Conservation (phyloP, 805 yeast genomes). For the Priceomyces carsonii region DNA sequence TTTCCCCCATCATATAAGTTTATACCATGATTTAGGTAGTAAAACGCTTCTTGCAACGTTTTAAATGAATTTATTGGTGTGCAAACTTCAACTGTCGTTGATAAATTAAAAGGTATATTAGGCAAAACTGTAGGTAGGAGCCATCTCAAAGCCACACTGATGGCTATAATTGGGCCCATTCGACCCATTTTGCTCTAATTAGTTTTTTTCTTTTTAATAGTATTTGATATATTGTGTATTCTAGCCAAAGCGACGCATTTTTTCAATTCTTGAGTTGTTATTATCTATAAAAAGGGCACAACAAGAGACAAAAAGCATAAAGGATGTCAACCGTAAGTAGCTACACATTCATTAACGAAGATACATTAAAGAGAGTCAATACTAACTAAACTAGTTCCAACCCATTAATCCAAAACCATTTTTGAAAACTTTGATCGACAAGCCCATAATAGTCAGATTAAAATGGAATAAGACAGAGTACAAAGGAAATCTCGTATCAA, state of each 20-base stretch:
- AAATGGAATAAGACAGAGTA: constrained; percentile 93
- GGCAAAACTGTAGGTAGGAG: constrained; percentile 38
- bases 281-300: constrained; percentile 1
- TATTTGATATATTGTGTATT: too few species aligned
- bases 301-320: background rate
- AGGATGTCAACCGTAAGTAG: constrained; percentile 14
- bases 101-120: constrained; percentile 22
- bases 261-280: too few species aligned
- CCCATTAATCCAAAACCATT: constrained; percentile 93
- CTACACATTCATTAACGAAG: background rate
- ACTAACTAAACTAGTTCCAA: constrained; percentile 34
- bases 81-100: constrained; percentile 56
- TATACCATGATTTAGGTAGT: constrained; percentile 53
- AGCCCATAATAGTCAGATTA: constrained; percentile 71
- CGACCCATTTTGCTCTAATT: constrained; percentile 19
- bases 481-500: constrained; percentile 71
- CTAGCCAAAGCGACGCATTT: too few species aligned
- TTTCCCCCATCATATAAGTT: constrained; percentile 83
- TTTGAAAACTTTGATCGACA: constrained; percentile 70
- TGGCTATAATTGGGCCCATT: constrained; percentile 19
- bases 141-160: constrained; percentile 36
- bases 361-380: constrained; percentile 1
- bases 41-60: constrained; percentile 47
- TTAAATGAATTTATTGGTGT: constrained; percentile 75
- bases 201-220: background rate